Percentiles rank a stretch among this genome's conserved stretches.
These are phyloP conservation scores for Emergomyces africanus DNA, from an alignment of 2,329 filamentous ascomycete species.

Conservation along the genomic window DNA sequence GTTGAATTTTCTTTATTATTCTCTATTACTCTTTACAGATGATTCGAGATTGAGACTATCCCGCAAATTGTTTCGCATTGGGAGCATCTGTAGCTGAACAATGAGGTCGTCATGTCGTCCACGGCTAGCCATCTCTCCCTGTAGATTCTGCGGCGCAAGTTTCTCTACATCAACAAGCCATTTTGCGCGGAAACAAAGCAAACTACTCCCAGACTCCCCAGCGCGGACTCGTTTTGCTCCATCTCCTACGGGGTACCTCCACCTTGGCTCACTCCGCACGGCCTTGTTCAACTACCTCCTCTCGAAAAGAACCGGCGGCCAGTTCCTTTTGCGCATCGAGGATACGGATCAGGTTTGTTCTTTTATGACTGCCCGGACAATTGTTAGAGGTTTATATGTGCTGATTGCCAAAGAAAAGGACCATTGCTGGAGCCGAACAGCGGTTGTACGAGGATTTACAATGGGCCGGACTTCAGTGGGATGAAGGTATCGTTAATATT, in stretches of 20 bases:
- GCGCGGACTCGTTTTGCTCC: conserved; percentile 82
- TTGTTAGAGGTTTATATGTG: conserved; percentile 1
- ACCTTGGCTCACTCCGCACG: conserved; percentile 81
- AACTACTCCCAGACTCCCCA: conserved; percentile 38
- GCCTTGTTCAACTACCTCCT: conserved; percentile 92
- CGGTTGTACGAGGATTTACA: conserved; percentile 64
- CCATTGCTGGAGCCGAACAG: conserved; percentile 66
- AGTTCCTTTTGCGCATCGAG: conserved; percentile 84
- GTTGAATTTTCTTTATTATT: not conserved
- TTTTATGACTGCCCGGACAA: not conserved
- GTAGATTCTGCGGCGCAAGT: conserved; percentile 22
- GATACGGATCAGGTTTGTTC: conserved; percentile 75
- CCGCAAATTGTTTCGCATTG: not conserved
- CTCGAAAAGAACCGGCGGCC: conserved; percentile 74
- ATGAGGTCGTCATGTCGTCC: conserved; percentile 20
- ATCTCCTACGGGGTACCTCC: conserved; percentile 86
- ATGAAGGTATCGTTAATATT: conserved; percentile 54
- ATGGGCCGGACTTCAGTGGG: conserved; percentile 87
- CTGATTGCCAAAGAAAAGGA: conserved; percentile 53
- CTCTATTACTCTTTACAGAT: not conserved
- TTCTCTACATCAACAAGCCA: conserved; percentile 18
- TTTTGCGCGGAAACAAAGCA: conserved; percentile 19
- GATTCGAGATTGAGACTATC: not conserved
- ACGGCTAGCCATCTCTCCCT: conserved; percentile 20
- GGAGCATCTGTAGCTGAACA: not conserved